Conservation (phyloP, 495 filamentous ascomycete species). For the Penicillium turbatum region DNA sequence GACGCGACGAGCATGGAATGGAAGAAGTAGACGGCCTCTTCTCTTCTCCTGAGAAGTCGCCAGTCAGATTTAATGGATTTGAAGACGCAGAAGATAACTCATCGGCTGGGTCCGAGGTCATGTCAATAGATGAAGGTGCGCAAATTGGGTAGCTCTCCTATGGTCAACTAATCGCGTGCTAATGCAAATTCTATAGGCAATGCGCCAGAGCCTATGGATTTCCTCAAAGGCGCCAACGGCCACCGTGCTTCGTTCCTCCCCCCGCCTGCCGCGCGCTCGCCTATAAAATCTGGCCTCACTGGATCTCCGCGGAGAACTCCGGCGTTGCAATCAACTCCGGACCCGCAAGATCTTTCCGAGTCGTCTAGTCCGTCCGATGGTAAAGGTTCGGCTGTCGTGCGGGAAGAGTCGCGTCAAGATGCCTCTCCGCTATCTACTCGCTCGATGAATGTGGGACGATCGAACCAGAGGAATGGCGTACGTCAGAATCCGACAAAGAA, state of each 20-base stretch:
- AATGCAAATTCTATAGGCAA: constrained; percentile 26
- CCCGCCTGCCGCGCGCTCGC: constrained; percentile 40
- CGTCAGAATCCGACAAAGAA: constrained; percentile 35
- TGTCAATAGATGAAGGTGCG: constrained; percentile 49
- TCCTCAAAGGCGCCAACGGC: constrained; percentile 30
- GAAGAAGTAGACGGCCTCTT: constrained; percentile 82
- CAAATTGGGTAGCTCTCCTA: neutral
- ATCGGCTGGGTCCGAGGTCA: constrained; percentile 40
- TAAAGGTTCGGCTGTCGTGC: constrained; percentile 20
- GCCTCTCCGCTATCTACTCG: constrained; percentile 34
- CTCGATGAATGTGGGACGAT: constrained; percentile 34
- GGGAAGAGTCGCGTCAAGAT: constrained; percentile 25
- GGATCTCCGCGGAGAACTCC: constrained; percentile 43
- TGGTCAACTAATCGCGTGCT: constrained; percentile 1
- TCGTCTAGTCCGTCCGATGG: constrained; percentile 42
- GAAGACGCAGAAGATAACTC: constrained; percentile 23
- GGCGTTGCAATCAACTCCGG: constrained; percentile 39
- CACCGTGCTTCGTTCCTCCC: constrained; percentile 30
- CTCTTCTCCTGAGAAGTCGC: constrained; percentile 74
- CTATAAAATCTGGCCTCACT: constrained; percentile 40
- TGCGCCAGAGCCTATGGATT: constrained; percentile 42
- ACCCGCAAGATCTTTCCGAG: constrained; percentile 27
- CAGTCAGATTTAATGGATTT: constrained; percentile 38
- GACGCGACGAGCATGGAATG: constrained; percentile 87
- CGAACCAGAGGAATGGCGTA: constrained; percentile 38